Conservation (phyloP, 2,329 filamentous ascomycete genomes). For the Aspergillus intermedius region DNA sequence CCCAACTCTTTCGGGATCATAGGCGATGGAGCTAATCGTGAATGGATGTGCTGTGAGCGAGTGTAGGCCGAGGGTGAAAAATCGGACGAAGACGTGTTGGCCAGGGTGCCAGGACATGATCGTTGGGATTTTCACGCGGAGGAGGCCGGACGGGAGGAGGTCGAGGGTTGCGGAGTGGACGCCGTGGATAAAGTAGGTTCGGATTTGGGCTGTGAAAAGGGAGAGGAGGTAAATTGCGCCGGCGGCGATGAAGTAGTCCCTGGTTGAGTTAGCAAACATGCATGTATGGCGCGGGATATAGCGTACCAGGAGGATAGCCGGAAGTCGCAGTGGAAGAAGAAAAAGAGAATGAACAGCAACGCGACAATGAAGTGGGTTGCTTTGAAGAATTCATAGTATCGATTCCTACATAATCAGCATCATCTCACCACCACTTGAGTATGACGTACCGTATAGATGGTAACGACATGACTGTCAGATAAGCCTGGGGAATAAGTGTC, state of each 20-base stretch:
- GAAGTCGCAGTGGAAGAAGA: conserved; percentile 57
- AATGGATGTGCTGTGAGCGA: conserved; percentile 48
- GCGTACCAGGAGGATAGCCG: conserved; percentile 48
- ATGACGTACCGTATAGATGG: conserved; percentile 42
- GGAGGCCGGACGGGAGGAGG: conserved; percentile 34
- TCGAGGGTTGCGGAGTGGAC: conserved; percentile 39
- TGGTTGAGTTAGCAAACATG: conserved; percentile 10
- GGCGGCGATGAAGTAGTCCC: conserved; percentile 57
- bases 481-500: conserved; percentile 49
- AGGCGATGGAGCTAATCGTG: conserved; percentile 48
- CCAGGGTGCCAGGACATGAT: conserved; percentile 45
- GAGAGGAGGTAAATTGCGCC: conserved; percentile 47
- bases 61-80: conserved; percentile 37
- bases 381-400: conserved; percentile 58
- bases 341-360: conserved; percentile 51
- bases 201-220: conserved; percentile 41
- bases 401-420: conserved; percentile 33
- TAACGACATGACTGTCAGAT: conserved; percentile 51
- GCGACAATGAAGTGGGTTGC: conserved; percentile 49
- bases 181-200: conserved; percentile 48
- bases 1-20: conserved; percentile 6
- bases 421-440: neutral
- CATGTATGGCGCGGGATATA: neutral
- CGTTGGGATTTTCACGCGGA: conserved; percentile 41
- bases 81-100: conserved; percentile 53